Percentiles rank a stretch among this genome's conserved stretches.
Conservation (phyloP, 108 stramenopile species). For the Asterionellopsis glacialis region DNA sequence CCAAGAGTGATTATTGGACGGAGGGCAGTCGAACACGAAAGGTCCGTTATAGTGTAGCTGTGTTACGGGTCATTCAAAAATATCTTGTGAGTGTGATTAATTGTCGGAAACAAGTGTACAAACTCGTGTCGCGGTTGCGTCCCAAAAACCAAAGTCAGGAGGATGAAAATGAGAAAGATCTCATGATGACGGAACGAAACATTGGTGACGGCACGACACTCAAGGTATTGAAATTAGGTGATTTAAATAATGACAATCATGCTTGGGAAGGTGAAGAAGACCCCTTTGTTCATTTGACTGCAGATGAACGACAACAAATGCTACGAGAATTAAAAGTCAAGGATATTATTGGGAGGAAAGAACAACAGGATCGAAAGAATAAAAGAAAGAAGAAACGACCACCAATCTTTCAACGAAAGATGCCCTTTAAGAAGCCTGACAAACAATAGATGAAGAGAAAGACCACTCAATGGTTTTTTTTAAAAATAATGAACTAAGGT, state of each 20-base stretch:
- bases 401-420: not conserved
- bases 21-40: constrained; percentile 1
- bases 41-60: too few species aligned
- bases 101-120: too few species aligned
- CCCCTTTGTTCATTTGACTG: constrained; percentile 55
- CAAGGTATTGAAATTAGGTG: constrained; percentile 17
- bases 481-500: too few species aligned
- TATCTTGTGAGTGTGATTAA: too few species aligned
- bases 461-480: too few species aligned
- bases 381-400: constrained; percentile 32
- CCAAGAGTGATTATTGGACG: constrained; percentile 31
- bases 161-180: not conserved
- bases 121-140: too few species aligned
- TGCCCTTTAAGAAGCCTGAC: constrained; percentile 2
- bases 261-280: constrained; percentile 63
- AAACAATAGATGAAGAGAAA: not conserved
- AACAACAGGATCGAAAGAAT: constrained; percentile 30
- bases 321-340: constrained; percentile 50
- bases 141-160: not conserved
- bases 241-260: constrained; percentile 25
- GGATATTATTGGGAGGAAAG: constrained; percentile 37
- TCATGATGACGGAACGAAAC: not conserved
- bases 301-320: constrained; percentile 47
- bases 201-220: constrained; percentile 1
- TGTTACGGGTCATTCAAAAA: too few species aligned